A percentile compares a stretch with the other conserved stretches of the same genome.
phyloP scores from a whole-genome alignment of 192 early-diverging fungal genomes.

The Dissophora globulifera region DNA sequence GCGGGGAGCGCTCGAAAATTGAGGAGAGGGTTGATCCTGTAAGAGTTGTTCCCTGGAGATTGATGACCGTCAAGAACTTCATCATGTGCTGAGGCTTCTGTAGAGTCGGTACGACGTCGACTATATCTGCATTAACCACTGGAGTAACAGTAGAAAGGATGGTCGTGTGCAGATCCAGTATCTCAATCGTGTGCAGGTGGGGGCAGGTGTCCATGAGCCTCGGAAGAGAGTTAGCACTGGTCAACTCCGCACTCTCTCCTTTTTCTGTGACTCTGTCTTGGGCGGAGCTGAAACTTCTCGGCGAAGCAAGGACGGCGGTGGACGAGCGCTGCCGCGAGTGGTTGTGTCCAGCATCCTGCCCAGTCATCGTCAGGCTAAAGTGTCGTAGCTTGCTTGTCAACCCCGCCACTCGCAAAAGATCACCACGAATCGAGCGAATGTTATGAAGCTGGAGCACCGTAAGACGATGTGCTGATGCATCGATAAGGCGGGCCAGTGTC shows the following conservation, averaged over 20 bases:
- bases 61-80: conserved; percentile 37
- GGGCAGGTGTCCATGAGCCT: conserved; percentile 38
- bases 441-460: conserved; percentile 23
- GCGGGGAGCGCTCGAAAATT: conserved; percentile 23
- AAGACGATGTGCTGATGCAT: conserved; percentile 12
- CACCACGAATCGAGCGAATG: conserved; percentile 10
- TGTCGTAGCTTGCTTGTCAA: conserved; percentile 6
- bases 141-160: neutral
- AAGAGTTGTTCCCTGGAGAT: conserved; percentile 25
- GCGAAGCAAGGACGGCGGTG: conserved; percentile 4
- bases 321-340: conserved; percentile 10
- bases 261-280: conserved; percentile 1
- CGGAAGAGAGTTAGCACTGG: conserved; percentile 20
- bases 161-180: conserved; percentile 8
- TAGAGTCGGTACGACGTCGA: neutral
- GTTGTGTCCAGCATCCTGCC: neutral
- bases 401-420: conserved; percentile 18
- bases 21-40: conserved; percentile 34
- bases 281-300: neutral
- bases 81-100: conserved; percentile 1
- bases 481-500: conserved; percentile 6
- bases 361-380: conserved; percentile 20
- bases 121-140: neutral
- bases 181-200: conserved; percentile 17
- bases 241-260: conserved; percentile 19